Conservation (phyloP, 2,329 filamentous ascomycete species). For the Alternaria viburni region DNA sequence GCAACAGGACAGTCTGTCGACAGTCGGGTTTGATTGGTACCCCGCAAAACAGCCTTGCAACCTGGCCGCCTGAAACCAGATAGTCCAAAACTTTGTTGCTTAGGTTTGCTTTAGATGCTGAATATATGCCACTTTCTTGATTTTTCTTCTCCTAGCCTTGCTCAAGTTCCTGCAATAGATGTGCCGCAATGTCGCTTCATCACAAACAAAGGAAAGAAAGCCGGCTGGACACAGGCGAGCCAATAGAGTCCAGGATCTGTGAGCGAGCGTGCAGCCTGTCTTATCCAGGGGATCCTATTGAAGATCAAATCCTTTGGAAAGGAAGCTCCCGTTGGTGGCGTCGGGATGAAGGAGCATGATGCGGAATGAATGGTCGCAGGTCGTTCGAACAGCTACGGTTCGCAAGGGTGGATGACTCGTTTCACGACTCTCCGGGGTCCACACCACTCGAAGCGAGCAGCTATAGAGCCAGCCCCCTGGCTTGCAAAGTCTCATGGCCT, state of each 20-base stretch:
- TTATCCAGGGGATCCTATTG: not conserved
- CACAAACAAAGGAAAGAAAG: constrained; percentile 2
- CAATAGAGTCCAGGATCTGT: not conserved
- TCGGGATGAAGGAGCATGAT: not conserved
- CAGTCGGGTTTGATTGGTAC: constrained; percentile 6
- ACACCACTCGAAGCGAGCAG: constrained; percentile 7
- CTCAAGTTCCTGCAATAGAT: not conserved
- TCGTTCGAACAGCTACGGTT: not conserved
- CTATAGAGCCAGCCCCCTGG: constrained; percentile 2
- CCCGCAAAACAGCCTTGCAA: constrained; percentile 9
- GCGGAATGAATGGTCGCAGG: not conserved
- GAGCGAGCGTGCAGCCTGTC: not conserved
- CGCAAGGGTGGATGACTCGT: constrained; percentile 2
- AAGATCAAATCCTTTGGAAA: not conserved
- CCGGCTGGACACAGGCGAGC: not conserved
- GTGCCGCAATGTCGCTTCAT: constrained; percentile 4
- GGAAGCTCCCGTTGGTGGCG: constrained; percentile 11
- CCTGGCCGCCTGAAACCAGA: constrained; percentile 6
- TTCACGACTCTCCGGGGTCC: not conserved
- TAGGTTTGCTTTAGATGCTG: constrained; percentile 5
- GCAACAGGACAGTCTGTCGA: constrained; percentile 1
- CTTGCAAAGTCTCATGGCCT: constrained; percentile 5
- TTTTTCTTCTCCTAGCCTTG: constrained; percentile 5
- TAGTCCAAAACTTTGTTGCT: constrained; percentile 14
- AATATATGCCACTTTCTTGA: not conserved